phyloP scores from a whole-genome alignment of 1,284 basidiomycete genomes.

The Phenoliferia sp. region DNA sequence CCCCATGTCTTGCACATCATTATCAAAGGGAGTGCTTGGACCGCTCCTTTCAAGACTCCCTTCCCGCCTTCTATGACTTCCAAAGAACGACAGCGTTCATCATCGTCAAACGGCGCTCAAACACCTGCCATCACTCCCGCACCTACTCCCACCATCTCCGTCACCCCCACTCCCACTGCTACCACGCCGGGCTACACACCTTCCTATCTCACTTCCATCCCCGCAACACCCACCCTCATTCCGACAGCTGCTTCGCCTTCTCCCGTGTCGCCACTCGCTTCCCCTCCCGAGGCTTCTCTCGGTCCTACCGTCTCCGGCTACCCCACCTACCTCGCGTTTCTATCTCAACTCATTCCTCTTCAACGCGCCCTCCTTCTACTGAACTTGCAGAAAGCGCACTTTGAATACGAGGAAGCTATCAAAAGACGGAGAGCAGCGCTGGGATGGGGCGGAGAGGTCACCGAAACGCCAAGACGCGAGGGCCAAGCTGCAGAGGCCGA shows the following conservation, averaged over 20 bases:
- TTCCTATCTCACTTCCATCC: neutral
- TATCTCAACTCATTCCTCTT: constrained; percentile 21
- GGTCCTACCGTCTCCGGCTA: neutral
- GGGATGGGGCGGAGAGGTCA: too few relatives aligned
- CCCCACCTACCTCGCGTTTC: constrained; percentile 13
- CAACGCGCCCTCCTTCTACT: constrained; percentile 28
- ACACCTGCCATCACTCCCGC: neutral
- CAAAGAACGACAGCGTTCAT: neutral
- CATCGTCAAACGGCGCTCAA: neutral
- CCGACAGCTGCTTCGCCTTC: neutral
- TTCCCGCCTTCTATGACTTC: neutral
- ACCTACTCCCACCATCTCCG: neutral
- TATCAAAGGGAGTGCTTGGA: constrained; percentile 20
- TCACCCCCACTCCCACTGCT: neutral
- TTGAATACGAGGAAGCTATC: constrained; percentile 1
- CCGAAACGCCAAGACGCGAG: neutral
- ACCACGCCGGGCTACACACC: neutral
- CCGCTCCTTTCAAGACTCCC: neutral
- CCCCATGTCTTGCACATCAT: constrained; percentile 16
- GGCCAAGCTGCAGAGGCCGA: too few relatives aligned
- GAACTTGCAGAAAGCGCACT: constrained; percentile 29
- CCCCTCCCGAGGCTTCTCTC: too few relatives aligned
- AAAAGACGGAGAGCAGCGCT: neutral
- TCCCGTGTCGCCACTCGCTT: neutral
- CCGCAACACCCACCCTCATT: neutral